These are phyloP conservation scores for Megacollybia marginata DNA, from an alignment of 768 basidiomycete genomes.

Conservation along the genomic window DNA sequence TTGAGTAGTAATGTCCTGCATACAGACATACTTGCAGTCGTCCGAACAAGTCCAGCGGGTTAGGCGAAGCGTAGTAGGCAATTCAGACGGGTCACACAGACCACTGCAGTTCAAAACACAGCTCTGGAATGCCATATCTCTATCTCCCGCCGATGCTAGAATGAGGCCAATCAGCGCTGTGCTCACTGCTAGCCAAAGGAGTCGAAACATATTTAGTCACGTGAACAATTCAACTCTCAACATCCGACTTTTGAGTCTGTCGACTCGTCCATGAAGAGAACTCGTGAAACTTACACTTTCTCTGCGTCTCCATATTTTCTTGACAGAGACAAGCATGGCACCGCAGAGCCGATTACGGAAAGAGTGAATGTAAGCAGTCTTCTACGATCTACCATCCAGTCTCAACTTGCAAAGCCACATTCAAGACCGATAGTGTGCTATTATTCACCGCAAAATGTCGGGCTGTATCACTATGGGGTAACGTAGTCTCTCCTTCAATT, in stretches of 20 bases:
- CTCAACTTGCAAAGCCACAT: constrained; percentile 43
- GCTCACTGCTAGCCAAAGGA: too few relatives aligned
- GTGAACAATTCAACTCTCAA: too few relatives aligned
- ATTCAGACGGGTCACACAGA: constrained; percentile 27
- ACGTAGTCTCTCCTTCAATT: constrained; percentile 13
- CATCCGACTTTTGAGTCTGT: too few relatives aligned
- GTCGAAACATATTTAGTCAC: too few relatives aligned
- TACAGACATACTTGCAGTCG: constrained; percentile 87
- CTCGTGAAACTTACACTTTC: constrained; percentile 36
- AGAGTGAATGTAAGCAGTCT: constrained; percentile 55
- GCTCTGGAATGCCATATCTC: constrained; percentile 39
- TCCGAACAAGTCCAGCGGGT: constrained; percentile 85
- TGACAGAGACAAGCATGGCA: constrained; percentile 63
- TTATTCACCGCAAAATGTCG: constrained; percentile 91
- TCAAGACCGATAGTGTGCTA: constrained; percentile 91
- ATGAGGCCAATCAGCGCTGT: neutral
- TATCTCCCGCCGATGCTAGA: constrained; percentile 58
- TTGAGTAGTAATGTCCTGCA: constrained; percentile 65
- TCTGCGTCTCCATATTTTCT: constrained; percentile 70
- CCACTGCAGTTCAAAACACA: constrained; percentile 34
- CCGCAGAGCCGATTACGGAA: constrained; percentile 75
- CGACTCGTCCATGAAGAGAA: too few relatives aligned
- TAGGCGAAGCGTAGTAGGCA: constrained; percentile 51
- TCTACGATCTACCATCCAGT: neutral
- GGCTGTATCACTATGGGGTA: constrained; percentile 96